These are phyloP conservation scores for Cystobasidium sp. DNA, from an alignment of 1,284 basidiomycete species.

Conservation along the genomic window DNA sequence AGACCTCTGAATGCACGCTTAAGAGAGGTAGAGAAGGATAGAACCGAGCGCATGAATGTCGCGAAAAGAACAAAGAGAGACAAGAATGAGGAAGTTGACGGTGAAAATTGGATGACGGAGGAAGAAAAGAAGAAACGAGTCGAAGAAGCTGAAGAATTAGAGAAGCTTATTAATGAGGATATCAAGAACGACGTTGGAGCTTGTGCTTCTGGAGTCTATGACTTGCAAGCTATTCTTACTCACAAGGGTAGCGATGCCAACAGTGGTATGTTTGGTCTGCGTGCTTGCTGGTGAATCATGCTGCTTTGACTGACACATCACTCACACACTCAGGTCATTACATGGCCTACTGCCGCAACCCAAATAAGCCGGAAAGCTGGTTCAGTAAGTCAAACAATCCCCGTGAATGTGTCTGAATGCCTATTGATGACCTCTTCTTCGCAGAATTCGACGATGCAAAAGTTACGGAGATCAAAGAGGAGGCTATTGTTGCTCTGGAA, in stretches of 20 bases:
- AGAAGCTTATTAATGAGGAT: constrained; percentile 67
- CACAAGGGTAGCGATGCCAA: constrained; percentile 67
- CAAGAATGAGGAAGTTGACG: constrained; percentile 54
- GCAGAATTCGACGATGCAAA: constrained; percentile 80
- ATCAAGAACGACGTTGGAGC: constrained; percentile 72
- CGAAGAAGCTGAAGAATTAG: constrained; percentile 70
- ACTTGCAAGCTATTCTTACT: constrained; percentile 87
- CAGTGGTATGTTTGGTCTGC: constrained; percentile 79
- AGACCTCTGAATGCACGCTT: constrained; percentile 67
- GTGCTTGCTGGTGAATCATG: constrained; percentile 61
- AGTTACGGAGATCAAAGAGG: constrained; percentile 74
- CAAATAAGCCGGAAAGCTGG: constrained; percentile 43
- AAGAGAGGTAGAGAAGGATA: constrained; percentile 79
- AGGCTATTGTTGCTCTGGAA: constrained; percentile 79
- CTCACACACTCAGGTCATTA: constrained; percentile 44
- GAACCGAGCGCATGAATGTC: constrained; percentile 80
- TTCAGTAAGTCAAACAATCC: constrained; percentile 8
- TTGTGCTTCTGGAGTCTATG: constrained; percentile 77
- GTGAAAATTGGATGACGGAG: constrained; percentile 48
- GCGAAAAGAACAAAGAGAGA: constrained; percentile 71
- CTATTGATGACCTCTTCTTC: constrained; percentile 3
- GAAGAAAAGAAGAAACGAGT: constrained; percentile 55
- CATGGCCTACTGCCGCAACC: constrained; percentile 46
- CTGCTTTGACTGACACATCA: constrained; percentile 75
- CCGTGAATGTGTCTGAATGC: constrained; percentile 33